Evolutionary conservation across 2,329 filamentous ascomycete species (phyloP).

Genomic region (Colletotrichum gloeosporioides): DNA sequence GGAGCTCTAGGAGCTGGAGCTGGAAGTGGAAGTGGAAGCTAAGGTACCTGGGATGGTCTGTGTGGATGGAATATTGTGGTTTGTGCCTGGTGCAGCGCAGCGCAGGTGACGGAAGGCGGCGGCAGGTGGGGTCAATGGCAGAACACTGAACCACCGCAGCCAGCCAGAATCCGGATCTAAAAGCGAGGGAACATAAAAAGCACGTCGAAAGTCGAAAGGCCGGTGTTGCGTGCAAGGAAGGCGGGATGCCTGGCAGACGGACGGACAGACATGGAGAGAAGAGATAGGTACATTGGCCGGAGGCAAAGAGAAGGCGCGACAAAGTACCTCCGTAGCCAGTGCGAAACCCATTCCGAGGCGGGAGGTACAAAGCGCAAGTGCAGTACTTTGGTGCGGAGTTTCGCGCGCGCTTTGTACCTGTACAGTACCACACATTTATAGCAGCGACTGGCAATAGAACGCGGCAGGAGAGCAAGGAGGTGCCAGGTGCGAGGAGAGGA

Average conservation of each 20-base stretch:
- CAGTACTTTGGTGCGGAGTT: conserved; percentile 39
- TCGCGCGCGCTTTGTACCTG: conserved; percentile 36
- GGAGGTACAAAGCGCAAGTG: conserved; percentile 38
- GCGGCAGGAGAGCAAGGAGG: background rate
- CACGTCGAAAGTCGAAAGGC: conserved; percentile 35
- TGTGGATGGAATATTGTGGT: background rate
- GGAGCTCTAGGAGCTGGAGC: background rate
- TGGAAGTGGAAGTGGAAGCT: background rate
- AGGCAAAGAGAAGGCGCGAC: background rate
- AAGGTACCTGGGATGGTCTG: background rate
- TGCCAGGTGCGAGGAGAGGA: background rate
- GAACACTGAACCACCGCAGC: background rate
- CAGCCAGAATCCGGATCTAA: background rate
- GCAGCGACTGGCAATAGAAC: conserved; percentile 2
- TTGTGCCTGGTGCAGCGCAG: background rate
- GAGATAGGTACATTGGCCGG: background rate
- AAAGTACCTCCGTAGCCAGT: conserved; percentile 46
- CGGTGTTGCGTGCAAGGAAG: background rate
- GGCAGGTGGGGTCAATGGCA: background rate
- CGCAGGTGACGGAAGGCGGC: background rate
- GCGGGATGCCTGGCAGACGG: background rate
- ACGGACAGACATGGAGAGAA: background rate
- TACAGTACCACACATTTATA: conserved; percentile 41
- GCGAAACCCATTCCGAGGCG: conserved; percentile 23
- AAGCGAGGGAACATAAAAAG: conserved; percentile 27